Evolutionary conservation across 768 basidiomycete species (phyloP), one percentile per base, ranked within the genome.

Genomic region (Myochromella boudieri): DNA sequence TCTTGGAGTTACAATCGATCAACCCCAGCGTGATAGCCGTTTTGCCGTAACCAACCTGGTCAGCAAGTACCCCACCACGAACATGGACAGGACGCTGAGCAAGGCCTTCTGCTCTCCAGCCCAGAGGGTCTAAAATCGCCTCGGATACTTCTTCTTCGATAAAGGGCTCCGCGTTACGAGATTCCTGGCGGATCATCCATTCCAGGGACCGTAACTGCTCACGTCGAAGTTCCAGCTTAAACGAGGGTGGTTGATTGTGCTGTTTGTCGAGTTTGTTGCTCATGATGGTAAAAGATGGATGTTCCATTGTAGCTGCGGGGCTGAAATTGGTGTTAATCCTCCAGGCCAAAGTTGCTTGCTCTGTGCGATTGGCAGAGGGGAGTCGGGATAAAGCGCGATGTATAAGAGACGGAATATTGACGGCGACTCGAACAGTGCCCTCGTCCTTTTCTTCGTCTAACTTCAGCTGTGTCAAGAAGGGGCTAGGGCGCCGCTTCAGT

Each of bases 31-130:
- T 93, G 54, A 97, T 95, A 17, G 93, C 94, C 0, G 95, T 97
- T 70, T 97, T 97, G 14, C 95, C 95, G 60, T 97, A 97, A 41
- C 95, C 95, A 50, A 97, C 95, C 69, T 95, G 87, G 58, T 97
- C 95, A 10, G 94, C 94, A 36, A 97, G 80, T 38, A 97, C 94
- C 9, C 95, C 94, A 14, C 95, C 94, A 44, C 89, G 78, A 32
- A 97, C 69, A 49, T 68, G 76, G 42, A 91, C 77, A 0, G 85
- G 80, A 26, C 93, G 70, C 54, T 88, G 82, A 3, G 89, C 93
- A 32, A 90, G 85, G 31, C 89, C 94, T 65, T 97, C 93, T n/a
- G 91, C 91, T 55, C 92, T 77, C 95, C 95, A 97, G 6, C 91
- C 90, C 10, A 97, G 70, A 42, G 91, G 83, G 49, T 84, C 85